A percentile compares a stretch with the other conserved stretches of the same genome.
Evolutionary conservation across 2,329 filamentous ascomycete genomes (phyloP).

Genomic region (Leptosphaerulina australis): DNA sequence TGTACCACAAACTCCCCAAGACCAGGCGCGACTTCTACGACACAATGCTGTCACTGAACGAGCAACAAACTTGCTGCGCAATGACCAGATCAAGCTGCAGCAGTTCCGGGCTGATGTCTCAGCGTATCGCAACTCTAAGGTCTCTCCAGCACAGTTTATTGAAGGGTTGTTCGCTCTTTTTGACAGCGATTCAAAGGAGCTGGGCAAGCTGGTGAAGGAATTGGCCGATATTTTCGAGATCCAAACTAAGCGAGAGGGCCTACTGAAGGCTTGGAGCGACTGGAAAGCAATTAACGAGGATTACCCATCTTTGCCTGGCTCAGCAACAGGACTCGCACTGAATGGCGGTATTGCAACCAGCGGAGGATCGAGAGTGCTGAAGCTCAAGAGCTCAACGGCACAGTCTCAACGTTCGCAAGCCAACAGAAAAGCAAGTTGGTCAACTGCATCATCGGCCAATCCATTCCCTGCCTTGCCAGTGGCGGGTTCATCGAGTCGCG

Average conservation of each 20-base stretch:
- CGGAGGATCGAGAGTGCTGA: slow-evolving; percentile 67
- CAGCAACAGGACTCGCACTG: slow-evolving; percentile 53
- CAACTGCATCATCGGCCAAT: slow-evolving; percentile 49
- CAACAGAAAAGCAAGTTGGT: slow-evolving; percentile 63
- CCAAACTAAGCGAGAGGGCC: slow-evolving; percentile 69
- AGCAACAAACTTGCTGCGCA: slow-evolving; percentile 78
- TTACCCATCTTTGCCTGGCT: slow-evolving; percentile 84
- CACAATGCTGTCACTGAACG: slow-evolving; percentile 87
- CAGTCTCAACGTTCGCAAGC: slow-evolving; percentile 68
- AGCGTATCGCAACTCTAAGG: slow-evolving; percentile 71
- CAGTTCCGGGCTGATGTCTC: slow-evolving; percentile 83
- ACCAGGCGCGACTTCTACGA: slow-evolving; percentile 78
- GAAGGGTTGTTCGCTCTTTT: slow-evolving; percentile 89
- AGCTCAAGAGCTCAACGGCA: slow-evolving; percentile 71
- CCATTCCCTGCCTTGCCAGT: slow-evolving; percentile 44
- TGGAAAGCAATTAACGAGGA: slow-evolving; percentile 97
- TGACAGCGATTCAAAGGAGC: slow-evolving; percentile 76
- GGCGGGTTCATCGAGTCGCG: slow-evolving; percentile 24
- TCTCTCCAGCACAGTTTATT: slow-evolving; percentile 77
- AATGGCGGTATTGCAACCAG: slow-evolving; percentile 54
- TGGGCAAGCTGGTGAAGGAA: slow-evolving; percentile 90
- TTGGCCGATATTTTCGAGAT: slow-evolving; percentile 93
- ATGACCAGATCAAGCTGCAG: slow-evolving; percentile 74
- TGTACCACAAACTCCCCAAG: slow-evolving; percentile 65
- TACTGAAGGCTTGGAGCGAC: slow-evolving; percentile 89